phyloP scores from a whole-genome alignment of 1,284 basidiomycete species.

The Porogramme epimiltina region DNA sequence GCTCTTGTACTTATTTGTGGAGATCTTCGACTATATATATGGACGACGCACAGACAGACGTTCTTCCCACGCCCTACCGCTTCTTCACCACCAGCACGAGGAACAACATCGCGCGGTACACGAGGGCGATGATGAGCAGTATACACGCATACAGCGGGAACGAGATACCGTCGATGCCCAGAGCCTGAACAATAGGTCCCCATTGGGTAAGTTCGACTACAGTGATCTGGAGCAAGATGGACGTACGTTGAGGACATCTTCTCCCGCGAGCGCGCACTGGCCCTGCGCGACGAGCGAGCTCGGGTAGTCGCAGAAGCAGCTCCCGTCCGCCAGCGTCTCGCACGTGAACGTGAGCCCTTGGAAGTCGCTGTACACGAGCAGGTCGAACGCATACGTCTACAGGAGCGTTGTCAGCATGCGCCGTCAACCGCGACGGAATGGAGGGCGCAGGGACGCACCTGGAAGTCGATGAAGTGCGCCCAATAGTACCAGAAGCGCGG shows the following conservation, averaged over 20 bases:
- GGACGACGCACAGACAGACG: too few relatives aligned
- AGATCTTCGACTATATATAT: too few relatives aligned
- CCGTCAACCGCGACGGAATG: not conserved
- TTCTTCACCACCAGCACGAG: not conserved
- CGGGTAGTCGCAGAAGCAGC: not conserved
- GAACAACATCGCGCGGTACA: not conserved
- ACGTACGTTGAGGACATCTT: not conserved
- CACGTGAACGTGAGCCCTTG: not conserved
- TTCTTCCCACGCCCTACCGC: too few relatives aligned
- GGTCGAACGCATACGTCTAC: not conserved
- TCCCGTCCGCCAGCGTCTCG: not conserved
- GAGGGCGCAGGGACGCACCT: too few relatives aligned
- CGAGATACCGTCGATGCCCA: not conserved
- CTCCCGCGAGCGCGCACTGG: not conserved
- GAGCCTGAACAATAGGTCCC: too few relatives aligned
- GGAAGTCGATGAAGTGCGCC: not conserved
- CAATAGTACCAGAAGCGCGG: not conserved
- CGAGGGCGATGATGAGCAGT: not conserved
- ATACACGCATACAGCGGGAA: not conserved
- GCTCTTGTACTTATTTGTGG: too few relatives aligned
- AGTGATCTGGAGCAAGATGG: too few relatives aligned
- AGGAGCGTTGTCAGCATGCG: not conserved
- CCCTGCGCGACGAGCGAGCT: not conserved
- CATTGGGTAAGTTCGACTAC: too few relatives aligned
- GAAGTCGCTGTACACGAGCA: not conserved